Evolutionary conservation across 2,329 filamentous ascomycete genomes (phyloP), one percentile per base, ranked within the genome.

Genomic region (Fusarium chlamydosporum): DNA sequence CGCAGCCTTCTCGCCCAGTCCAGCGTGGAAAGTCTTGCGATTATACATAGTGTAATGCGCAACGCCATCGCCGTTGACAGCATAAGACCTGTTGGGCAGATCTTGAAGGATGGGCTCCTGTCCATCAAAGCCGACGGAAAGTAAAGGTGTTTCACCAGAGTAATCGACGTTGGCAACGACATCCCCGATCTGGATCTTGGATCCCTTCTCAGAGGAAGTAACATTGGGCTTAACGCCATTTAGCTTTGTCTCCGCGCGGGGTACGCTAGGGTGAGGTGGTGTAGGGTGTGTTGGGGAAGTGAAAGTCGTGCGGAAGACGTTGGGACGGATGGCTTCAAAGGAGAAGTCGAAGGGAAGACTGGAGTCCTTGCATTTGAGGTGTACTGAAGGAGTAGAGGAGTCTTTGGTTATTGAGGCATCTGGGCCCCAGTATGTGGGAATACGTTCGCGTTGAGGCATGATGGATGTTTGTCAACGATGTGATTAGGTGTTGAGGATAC

Each of bases 1-100:
- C 0, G 89, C 90, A 7, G 88, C 83, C 75, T 92, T 92, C 75
- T 93, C 91, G 6, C 91, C 91, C 1, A 93, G 81, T 1, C 91
- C 91, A 18, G 92, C 86, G 70, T 93, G 89, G 0, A 93, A 82
- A 0, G 87, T 89, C 20, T 85, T 82, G 16, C 84, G 80, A 65
- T 89, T 86, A 75, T 91, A 90, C 15, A 82, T 78, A 0, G 87
- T 88, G 73, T 92, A 92, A 72, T 91, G 89, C 0, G 89, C 85
- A 20, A 91, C 79, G 2, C 90, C 90, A 0, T 79, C 76, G 1
- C 85, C 85, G 67, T 92, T 88, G 9, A 88, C 79, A 2, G 83
- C 85, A 68, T 92, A 93, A 0, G 90, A 91, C 11, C 91, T 87
- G 71, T 87, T 83, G 0, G 85, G 84, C 3, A 93, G 78, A 72